Percentiles rank a stretch among this genome's conserved stretches.
phyloP scores from a whole-genome alignment of 2,329 filamentous ascomycete genomes.

The Thelonectria discophora region DNA sequence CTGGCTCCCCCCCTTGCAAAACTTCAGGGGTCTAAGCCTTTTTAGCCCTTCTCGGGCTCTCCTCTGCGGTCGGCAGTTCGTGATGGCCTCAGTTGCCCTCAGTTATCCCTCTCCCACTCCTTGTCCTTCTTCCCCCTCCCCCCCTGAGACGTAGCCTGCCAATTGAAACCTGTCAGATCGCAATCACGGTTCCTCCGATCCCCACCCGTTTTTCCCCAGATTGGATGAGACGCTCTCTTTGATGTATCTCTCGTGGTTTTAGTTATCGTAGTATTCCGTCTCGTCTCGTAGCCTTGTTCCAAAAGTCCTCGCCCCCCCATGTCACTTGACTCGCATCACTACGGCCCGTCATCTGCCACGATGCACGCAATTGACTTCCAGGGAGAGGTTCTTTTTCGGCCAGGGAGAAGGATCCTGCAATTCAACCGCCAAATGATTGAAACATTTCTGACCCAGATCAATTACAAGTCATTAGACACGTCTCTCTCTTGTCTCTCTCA shows the following conservation, averaged over 20 bases:
- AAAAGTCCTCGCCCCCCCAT: not conserved
- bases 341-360: not conserved
- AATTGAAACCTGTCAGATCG: slow-evolving; percentile 14
- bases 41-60: too few species aligned
- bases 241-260: not conserved
- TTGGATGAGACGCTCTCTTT: slow-evolving; percentile 1
- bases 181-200: slow-evolving; percentile 12
- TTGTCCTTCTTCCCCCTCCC: not conserved
- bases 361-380: too few species aligned
- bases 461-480: too few species aligned
- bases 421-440: too few species aligned
- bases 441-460: not conserved
- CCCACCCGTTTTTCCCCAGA: slow-evolving; percentile 4
- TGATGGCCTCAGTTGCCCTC: too few species aligned
- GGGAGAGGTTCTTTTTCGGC: too few species aligned
- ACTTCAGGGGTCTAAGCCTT: too few species aligned
- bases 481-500: not conserved
- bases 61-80: too few species aligned
- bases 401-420: too few species aligned
- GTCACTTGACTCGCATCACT: not conserved
- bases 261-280: too few species aligned
- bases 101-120: too few species aligned
- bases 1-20: too few species aligned
- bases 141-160: slow-evolving; percentile 8
- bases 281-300: not conserved